Base-by-base conservation (phyloP, 129 eudicot genomes). In the Artemisia annua region DNA sequence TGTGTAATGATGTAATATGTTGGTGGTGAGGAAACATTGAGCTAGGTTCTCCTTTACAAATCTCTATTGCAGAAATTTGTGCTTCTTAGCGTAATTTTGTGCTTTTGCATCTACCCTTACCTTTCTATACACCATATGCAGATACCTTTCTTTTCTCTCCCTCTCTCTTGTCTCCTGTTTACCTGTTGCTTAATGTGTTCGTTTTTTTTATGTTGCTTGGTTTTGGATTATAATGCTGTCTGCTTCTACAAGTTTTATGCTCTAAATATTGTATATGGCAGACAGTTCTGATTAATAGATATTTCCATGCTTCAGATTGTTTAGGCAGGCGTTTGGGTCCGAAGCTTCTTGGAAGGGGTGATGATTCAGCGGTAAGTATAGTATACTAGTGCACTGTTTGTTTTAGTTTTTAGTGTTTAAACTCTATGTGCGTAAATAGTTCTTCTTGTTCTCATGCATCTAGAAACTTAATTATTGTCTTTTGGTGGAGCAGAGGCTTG, bases 251-350 rank as follows among this genome's bases (percentile, higher is more conserved):
- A 59, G 60, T 56, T 56, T 39, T 48, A 58, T 73, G 77, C 60
- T 73, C 48, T 75, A 35, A 50, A 63, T 75, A 43, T 75, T 55
- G 32, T 67, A 56, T 75, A 32, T n/a, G n/a, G n/a, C n/a, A n/a
- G n/a, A n/a, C n/a, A n/a, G n/a, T n/a, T 75, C 54, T 76, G 17
- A 58, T 44, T 78, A 44, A 53, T 17, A 28, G 35, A 58, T 63
- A 71, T 43, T 72, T 72, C 14, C 22, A 53, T 73, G 78, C 48
- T 72, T 67, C 89, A 95, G 99, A 91, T 83, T 95, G 99, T 86
- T 81, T 95, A 87, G 97, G 99, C 75, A 81, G 99, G 69, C 97
- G 95, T 76, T 91, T 88, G 85, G 99, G 99, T 78, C 99, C 99
- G 53, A 86, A 82, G 86, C 85, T 95, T 83, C 96, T 95, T 16